Base-by-base conservation (phyloP, 202 grass and related monocot species). In the Zizania palustris region DNA sequence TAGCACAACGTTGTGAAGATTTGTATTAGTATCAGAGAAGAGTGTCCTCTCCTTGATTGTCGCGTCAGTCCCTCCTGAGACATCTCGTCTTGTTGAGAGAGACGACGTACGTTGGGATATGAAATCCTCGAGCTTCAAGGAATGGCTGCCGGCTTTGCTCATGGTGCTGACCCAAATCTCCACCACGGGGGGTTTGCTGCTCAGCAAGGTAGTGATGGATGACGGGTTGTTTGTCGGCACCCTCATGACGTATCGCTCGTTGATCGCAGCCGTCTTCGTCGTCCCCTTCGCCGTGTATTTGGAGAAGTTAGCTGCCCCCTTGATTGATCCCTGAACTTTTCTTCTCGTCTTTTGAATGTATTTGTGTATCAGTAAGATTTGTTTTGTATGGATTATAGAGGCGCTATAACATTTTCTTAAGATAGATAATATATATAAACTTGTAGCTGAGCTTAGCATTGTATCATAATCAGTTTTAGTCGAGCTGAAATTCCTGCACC, bases 201-300 rank as follows among this genome's bases (percentile, higher is more conserved):
- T 86, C 33, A 70, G 57, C 33, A 86, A 86, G 58, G 72, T 86
- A 15, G 72, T 86, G 34, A 46, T 76, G 13, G 77, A 86, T 13
- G n/a, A 40, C 3, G 77, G 77, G 11, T 54, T 70, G 50, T 71
- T 55, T 7, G 49, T 63, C 13, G 71, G 71, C 40, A 63, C 57
- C 33, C 39, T 86, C 9, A 42, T 76, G 48, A 49, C 72, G 16
- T 86, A 82, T 40, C 84, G 84, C 6, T 81, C 60, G 34, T 55
- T 86, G 58, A 5, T 82, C 45, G 72, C 45, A 5, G 72, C 72
- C 72, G 46, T 64, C 39, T 65, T 70, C 37, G 49, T 70, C 59
- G 0, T 77, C 22, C 78, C 78, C 14, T 60, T 72, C 3, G 78
- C 72, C 21, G 5, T 81, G 45, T 34, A 66, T 1, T 65, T 77